These are phyloP conservation scores for Dactylellina haptotyla DNA, from an alignment of 2,329 filamentous ascomycete genomes.

Conservation along the genomic window DNA sequence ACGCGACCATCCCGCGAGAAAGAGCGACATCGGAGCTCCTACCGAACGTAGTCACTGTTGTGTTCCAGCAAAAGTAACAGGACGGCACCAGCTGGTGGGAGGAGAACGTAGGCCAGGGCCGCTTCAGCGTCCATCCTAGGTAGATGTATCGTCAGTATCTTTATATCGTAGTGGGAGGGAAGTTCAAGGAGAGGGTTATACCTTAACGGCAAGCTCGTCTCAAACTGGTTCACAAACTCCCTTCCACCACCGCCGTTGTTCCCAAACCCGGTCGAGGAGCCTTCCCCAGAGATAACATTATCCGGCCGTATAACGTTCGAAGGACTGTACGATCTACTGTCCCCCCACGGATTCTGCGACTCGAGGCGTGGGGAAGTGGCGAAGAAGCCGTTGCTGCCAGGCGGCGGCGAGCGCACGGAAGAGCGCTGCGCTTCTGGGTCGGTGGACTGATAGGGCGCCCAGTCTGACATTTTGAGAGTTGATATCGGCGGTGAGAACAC, in stretches of 20 bases:
- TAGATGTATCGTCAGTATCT: background rate
- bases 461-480: slow-evolving; percentile 67
- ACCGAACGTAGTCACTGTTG: slow-evolving; percentile 97
- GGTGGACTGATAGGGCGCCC: slow-evolving; percentile 95
- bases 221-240: slow-evolving; percentile 80
- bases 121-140: slow-evolving; percentile 82
- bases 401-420: slow-evolving; percentile 42
- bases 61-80: slow-evolving; percentile 85
- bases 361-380: slow-evolving; percentile 36
- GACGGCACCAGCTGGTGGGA: slow-evolving; percentile 87
- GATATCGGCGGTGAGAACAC: slow-evolving; percentile 3
- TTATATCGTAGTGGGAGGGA: background rate
- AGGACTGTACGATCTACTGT: slow-evolving; percentile 59
- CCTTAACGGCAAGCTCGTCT: slow-evolving; percentile 85
- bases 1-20: no score
- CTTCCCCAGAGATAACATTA: slow-evolving; percentile 60
- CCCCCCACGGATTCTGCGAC: slow-evolving; percentile 46
- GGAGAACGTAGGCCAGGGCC: slow-evolving; percentile 82
- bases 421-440: slow-evolving; percentile 81
- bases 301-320: slow-evolving; percentile 57
- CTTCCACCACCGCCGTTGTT: slow-evolving; percentile 59
- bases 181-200: slow-evolving; percentile 6
- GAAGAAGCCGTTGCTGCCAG: slow-evolving; percentile 48
- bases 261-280: slow-evolving; percentile 57
- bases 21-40: slow-evolving; percentile 59